Base-by-base conservation (phyloP, 805 yeast species). In the Cephaloascus fragrans region DNA sequence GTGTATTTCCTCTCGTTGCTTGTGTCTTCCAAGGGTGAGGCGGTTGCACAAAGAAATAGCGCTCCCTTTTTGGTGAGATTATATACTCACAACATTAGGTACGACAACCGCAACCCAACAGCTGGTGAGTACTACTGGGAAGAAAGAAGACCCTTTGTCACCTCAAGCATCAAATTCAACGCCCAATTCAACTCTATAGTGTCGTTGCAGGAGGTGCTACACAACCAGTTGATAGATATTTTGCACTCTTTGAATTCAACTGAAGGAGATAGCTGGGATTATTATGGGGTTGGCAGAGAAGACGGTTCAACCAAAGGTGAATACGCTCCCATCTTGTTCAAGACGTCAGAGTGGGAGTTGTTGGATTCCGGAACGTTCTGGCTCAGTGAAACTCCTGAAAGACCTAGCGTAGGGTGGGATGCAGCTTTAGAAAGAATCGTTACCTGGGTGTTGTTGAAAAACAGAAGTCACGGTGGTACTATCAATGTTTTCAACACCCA, bases 21-120 rank as follows among this genome's bases (percentile, higher is more conserved):
- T n/a, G n/a, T n/a, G n/a, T n/a, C n/a, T n/a, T n/a, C n/a, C n/a
- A n/a, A n/a, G n/a, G n/a, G n/a, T n/a, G n/a, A n/a, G n/a, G n/a
- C n/a, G n/a, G n/a, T n/a, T n/a, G n/a, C n/a, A n/a, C n/a, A n/a
- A n/a, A n/a, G n/a, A n/a, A n/a, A n/a, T n/a, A n/a, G n/a, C n/a
- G n/a, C n/a, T n/a, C n/a, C n/a, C n/a, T n/a, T n/a, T n/a, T 35
- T 34, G 18, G 26, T 50, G 5, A 41, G 61, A 15, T 36, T 53
- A 3, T 71, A 69, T 47, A 61, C 71, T 18, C 64, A 71, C 45
- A 71, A 71, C 44, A 66, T 71, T 37, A 52, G 77, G 26, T 67
- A 51, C 41, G 75, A 69, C 42, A 67, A 67, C 46, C 44, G 39
- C 17, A 43, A 51, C 19, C 52, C 56, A 0, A 63, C 48, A 32